phyloP scores from a whole-genome alignment of 352 stramenopile genomes.

The Phytopythium helicoides region DNA sequence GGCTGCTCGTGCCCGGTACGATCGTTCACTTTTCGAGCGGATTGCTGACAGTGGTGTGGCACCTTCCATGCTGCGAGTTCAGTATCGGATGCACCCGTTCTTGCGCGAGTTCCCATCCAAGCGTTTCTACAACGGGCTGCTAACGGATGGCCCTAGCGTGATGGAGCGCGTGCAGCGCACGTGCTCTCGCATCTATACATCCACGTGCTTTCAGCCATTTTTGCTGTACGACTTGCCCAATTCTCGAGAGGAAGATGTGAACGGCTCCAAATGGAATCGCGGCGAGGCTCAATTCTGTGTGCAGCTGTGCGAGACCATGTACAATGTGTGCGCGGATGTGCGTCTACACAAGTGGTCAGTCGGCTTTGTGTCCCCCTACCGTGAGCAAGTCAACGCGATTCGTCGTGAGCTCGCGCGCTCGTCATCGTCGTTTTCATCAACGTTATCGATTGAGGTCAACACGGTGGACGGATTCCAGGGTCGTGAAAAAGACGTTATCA shows the following conservation, averaged over 20 bases:
- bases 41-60: slow-evolving; percentile 89
- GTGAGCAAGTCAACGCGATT: slow-evolving; percentile 91
- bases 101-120: slow-evolving; percentile 97
- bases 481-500: slow-evolving; percentile 98
- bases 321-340: slow-evolving; percentile 50
- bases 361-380: slow-evolving; percentile 98
- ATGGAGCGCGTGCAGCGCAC: slow-evolving; percentile 69
- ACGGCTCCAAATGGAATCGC: slow-evolving; percentile 81
- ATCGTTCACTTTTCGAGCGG: slow-evolving; percentile 93
- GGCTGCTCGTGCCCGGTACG: slow-evolving; percentile 81
- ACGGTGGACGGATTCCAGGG: slow-evolving; percentile 99
- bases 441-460: slow-evolving; percentile 92
- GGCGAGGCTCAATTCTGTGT: slow-evolving; percentile 79
- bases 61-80: slow-evolving; percentile 84
- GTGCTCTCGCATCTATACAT: slow-evolving; percentile 59
- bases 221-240: slow-evolving; percentile 83
- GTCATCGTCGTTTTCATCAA: slow-evolving; percentile 29
- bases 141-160: slow-evolving; percentile 86
- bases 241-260: slow-evolving; percentile 68
- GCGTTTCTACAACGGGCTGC: slow-evolving; percentile 95
- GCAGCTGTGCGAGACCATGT: slow-evolving; percentile 67
- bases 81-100: slow-evolving; percentile 98
- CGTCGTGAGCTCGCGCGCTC: slow-evolving; percentile 61
- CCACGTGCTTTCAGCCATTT: slow-evolving; percentile 83
- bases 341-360: slow-evolving; percentile 80